Percentiles rank a stretch among this genome's conserved stretches.
Evolutionary conservation across 176 grass and related monocot species (phyloP).

Genomic region (Eragrostis nindensis): DNA sequence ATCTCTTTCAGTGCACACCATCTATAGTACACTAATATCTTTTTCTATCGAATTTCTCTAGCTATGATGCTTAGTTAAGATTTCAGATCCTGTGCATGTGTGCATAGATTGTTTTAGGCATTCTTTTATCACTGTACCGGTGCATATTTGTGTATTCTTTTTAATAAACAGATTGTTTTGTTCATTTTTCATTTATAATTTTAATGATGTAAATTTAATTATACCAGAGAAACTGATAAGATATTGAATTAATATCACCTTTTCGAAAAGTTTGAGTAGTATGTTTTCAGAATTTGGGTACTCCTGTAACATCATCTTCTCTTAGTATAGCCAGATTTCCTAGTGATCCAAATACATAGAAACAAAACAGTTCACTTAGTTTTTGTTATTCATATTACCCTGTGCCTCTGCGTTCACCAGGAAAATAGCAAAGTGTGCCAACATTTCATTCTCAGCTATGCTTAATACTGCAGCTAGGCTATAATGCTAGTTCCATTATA

Average conservation of each 20-base stretch:
- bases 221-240: background rate
- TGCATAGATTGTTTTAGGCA: background rate
- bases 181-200: background rate
- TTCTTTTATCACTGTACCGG: background rate
- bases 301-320: background rate
- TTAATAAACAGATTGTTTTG: background rate
- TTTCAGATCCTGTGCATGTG: background rate
- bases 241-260: conserved; percentile 12
- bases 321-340: background rate
- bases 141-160: background rate
- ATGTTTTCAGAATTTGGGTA: background rate
- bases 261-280: conserved; percentile 1
- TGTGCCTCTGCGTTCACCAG: background rate
- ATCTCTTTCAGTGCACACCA: conserved; percentile 3
- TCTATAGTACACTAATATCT: no score
- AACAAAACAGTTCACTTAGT: conserved; percentile 8
- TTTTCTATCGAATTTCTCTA: background rate
- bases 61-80: background rate
- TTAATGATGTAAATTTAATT: background rate
- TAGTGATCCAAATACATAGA: background rate
- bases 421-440: background rate
- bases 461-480: background rate
- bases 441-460: background rate
- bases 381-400: background rate
- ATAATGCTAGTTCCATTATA: background rate